These are phyloP conservation scores for Grigorovia humatica DNA, from an alignment of 805 yeast genomes.

Conservation along the genomic window DNA sequence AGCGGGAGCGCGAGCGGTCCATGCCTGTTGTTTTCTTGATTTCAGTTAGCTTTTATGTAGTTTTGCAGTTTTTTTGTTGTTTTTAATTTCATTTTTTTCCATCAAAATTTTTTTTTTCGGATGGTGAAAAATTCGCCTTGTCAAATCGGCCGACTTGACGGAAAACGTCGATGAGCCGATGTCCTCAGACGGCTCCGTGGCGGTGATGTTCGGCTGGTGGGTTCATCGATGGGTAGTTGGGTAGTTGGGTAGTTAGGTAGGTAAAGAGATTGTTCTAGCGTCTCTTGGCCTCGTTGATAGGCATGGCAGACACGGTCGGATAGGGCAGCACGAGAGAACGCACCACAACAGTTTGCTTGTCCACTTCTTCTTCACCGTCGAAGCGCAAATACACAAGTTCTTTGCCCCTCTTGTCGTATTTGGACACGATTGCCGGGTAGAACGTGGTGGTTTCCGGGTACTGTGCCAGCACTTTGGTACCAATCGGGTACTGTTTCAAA, in stretches of 20 bases:
- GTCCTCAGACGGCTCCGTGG: too few relatives aligned
- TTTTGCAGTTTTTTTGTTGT: not conserved
- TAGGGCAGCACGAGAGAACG: slow-evolving; percentile 73
- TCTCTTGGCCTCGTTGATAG: slow-evolving; percentile 3
- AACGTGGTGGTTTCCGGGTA: slow-evolving; percentile 98
- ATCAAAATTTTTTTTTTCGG: not conserved
- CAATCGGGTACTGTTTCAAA: slow-evolving; percentile 43
- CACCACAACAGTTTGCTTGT: slow-evolving; percentile 88
- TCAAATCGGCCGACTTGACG: not conserved
- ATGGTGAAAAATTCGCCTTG: not conserved
- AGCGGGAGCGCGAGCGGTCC: not conserved
- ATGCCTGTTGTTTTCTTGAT: not conserved
- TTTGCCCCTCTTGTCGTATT: slow-evolving; percentile 59
- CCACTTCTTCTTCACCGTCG: slow-evolving; percentile 96
- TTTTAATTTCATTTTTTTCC: not conserved
- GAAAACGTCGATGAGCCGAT: too few relatives aligned
- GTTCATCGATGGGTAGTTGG: too few relatives aligned
- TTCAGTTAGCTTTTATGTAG: not conserved
- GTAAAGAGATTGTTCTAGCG: not conserved
- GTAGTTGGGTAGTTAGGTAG: too few relatives aligned
- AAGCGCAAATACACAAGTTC: slow-evolving; percentile 59
- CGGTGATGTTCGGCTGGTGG: too few relatives aligned
- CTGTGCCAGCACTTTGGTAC: slow-evolving; percentile 78
- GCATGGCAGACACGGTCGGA: slow-evolving; percentile 32
- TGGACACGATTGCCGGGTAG: slow-evolving; percentile 86